phyloP scores from a whole-genome alignment of 1,284 basidiomycete species.

The Austroboletus niveus region DNA sequence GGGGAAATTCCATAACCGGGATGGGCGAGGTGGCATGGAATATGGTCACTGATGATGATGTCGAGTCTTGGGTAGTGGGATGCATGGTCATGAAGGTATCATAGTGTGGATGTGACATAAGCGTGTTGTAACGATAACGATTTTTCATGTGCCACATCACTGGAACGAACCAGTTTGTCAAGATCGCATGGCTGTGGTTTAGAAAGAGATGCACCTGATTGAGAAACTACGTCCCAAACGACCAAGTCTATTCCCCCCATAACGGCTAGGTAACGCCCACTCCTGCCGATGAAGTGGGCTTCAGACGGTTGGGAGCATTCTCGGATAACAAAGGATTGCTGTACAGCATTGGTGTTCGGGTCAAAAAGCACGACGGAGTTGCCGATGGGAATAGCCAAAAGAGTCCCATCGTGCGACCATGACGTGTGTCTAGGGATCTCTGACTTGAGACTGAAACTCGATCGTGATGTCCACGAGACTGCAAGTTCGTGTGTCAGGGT shows the following conservation, averaged over 20 bases:
- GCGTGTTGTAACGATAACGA: conserved; percentile 37
- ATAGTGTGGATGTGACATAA: conserved; percentile 55
- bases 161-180: conserved; percentile 27
- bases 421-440: conserved; percentile 62
- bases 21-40: conserved; percentile 47
- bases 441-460: conserved; percentile 69
- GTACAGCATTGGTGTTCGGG: conserved; percentile 62
- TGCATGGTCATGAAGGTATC: conserved; percentile 61
- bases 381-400: conserved; percentile 77
- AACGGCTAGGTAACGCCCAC: conserved; percentile 62
- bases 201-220: conserved; percentile 51
- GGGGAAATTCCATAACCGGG: conserved; percentile 40
- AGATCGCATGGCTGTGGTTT: conserved; percentile 2
- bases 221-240: conserved; percentile 81
- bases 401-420: conserved; percentile 87
- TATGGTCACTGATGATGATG: conserved; percentile 40
- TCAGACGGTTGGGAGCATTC: conserved; percentile 46
- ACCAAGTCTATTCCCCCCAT: conserved; percentile 53
- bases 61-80: conserved; percentile 29
- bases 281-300: conserved; percentile 64
- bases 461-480: conserved; percentile 81
- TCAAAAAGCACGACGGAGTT: conserved; percentile 79
- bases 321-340: conserved; percentile 61
- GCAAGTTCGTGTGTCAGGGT: conserved; percentile 8
- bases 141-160: conserved; percentile 59